Conservation (phyloP, 1,139 yeast species). For the Blastobotrys persicus region DNA sequence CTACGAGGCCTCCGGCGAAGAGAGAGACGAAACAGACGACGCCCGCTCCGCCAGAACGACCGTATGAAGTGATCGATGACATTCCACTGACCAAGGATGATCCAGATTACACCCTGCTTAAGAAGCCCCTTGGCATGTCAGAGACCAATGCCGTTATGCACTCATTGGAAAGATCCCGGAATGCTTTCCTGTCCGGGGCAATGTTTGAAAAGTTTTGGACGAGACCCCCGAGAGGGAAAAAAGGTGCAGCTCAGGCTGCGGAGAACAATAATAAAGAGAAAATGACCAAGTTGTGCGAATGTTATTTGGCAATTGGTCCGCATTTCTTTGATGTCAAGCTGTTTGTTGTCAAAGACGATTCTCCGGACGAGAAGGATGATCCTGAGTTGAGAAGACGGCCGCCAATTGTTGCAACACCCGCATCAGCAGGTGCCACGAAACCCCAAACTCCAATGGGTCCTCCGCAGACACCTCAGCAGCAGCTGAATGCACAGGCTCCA, state of each 20-base stretch:
- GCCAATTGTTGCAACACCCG: neutral
- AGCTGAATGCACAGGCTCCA: slow-evolving; percentile 9
- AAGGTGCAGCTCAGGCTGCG: slow-evolving; percentile 42
- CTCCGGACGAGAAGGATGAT: slow-evolving; percentile 17
- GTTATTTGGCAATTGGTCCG: slow-evolving; percentile 72
- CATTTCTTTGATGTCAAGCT: slow-evolving; percentile 75
- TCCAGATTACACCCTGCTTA: slow-evolving; percentile 61
- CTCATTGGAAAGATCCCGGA: slow-evolving; percentile 72
- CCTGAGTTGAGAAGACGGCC: slow-evolving; percentile 12
- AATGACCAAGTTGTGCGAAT: slow-evolving; percentile 86
- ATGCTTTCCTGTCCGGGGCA: slow-evolving; percentile 66
- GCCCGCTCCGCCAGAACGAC: slow-evolving; percentile 40
- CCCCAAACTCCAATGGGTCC: slow-evolving; percentile 2
- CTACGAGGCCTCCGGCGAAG: neutral
- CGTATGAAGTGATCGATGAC: slow-evolving; percentile 64
- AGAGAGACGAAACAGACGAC: slow-evolving; percentile 6
- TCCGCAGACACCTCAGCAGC: slow-evolving; percentile 9
- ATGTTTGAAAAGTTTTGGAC: slow-evolving; percentile 81
- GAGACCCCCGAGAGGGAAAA: slow-evolving; percentile 54
- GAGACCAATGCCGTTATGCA: slow-evolving; percentile 61
- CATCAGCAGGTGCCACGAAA: slow-evolving; percentile 9
- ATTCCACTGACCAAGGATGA: slow-evolving; percentile 65
- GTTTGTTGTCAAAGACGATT: slow-evolving; percentile 74
- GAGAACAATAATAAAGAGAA: slow-evolving; percentile 67
- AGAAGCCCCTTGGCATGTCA: slow-evolving; percentile 64